phyloP scores from a whole-genome alignment of 1,284 basidiomycete species.

The Sporisorium reilianum region DNA sequence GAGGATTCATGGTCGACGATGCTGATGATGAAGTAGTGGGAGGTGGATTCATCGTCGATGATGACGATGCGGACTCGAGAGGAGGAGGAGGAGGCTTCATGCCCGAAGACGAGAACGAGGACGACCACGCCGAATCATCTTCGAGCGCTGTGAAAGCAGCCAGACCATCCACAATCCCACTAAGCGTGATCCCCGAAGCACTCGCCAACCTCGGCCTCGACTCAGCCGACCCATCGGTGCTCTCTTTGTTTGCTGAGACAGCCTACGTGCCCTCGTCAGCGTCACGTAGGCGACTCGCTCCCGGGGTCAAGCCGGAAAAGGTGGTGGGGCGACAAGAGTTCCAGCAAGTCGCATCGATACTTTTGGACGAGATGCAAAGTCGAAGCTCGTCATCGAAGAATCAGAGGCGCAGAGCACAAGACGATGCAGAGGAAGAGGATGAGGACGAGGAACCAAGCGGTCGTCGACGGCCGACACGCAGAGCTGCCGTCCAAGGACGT shows the following conservation, averaged over 20 bases:
- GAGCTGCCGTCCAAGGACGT: constrained; percentile 34
- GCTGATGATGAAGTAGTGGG: constrained; percentile 1
- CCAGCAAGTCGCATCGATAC: constrained; percentile 42
- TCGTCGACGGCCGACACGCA: constrained; percentile 24
- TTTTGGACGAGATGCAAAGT: constrained; percentile 28
- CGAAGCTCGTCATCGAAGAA: not conserved
- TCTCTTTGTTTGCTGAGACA: constrained; percentile 46
- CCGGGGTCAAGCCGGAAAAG: constrained; percentile 34
- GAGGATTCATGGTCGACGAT: constrained; percentile 40
- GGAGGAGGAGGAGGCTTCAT: constrained; percentile 21
- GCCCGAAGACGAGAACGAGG: constrained; percentile 17
- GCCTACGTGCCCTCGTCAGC: constrained; percentile 36
- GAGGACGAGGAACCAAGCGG: constrained; percentile 1
- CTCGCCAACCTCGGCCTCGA: constrained; percentile 50
- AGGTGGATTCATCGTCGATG: constrained; percentile 29
- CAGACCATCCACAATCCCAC: constrained; percentile 38
- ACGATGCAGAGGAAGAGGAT: constrained; percentile 12
- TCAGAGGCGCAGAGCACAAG: not conserved
- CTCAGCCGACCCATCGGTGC: constrained; percentile 37
- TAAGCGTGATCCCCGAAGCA: constrained; percentile 50
- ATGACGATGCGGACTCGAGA: constrained; percentile 2
- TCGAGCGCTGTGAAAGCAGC: not conserved
- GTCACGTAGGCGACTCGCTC: constrained; percentile 16
- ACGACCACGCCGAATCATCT: constrained; percentile 1
- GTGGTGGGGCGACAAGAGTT: constrained; percentile 54